Conservation (phyloP, 1,139 yeast species). For the Zhuliangozyma parablackwelliae region DNA sequence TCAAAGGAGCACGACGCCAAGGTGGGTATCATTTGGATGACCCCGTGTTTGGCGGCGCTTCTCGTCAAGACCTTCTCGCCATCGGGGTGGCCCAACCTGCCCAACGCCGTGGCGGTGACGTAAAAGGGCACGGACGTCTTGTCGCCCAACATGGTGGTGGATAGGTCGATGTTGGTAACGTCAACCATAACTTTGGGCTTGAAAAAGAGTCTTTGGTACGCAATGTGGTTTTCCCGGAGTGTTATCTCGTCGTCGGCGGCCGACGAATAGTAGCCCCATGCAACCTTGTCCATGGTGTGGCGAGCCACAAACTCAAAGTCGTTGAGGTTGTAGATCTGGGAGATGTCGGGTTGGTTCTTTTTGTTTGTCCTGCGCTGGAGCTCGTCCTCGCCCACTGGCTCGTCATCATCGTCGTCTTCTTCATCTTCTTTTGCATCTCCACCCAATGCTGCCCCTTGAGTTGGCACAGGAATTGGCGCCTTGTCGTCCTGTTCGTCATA, state of each 20-base stretch:
- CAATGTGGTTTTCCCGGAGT: slow-evolving; percentile 81
- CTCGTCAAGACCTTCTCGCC: slow-evolving; percentile 78
- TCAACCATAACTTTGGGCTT: slow-evolving; percentile 78
- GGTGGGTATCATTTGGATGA: slow-evolving; percentile 79
- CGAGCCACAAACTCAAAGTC: slow-evolving; percentile 87
- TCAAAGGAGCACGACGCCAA: slow-evolving; percentile 72
- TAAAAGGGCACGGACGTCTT: slow-evolving; percentile 56
- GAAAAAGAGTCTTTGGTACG: slow-evolving; percentile 82
- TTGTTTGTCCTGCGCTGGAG: slow-evolving; percentile 20
- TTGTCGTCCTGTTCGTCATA: slow-evolving; percentile 42
- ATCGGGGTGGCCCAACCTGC: slow-evolving; percentile 69
- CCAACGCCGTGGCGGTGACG: slow-evolving; percentile 77
- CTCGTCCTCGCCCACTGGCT: slow-evolving; percentile 30
- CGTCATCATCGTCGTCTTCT: slow-evolving; percentile 29
- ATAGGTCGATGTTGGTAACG: slow-evolving; percentile 42
- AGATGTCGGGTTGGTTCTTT: slow-evolving; percentile 55
- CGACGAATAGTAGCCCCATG: slow-evolving; percentile 90
- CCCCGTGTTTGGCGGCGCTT: slow-evolving; percentile 63
- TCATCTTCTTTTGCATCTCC: slow-evolving; percentile 3
- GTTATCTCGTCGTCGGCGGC: slow-evolving; percentile 93
- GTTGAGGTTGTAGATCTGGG: slow-evolving; percentile 62
- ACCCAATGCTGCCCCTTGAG: slow-evolving; percentile 1
- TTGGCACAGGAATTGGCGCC: slow-evolving; percentile 17
- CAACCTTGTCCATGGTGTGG: slow-evolving; percentile 61
- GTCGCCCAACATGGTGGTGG: slow-evolving; percentile 40